These are phyloP conservation scores for Solanum virginianum DNA, from an alignment of 257 asterid species.

Conservation along the genomic window DNA sequence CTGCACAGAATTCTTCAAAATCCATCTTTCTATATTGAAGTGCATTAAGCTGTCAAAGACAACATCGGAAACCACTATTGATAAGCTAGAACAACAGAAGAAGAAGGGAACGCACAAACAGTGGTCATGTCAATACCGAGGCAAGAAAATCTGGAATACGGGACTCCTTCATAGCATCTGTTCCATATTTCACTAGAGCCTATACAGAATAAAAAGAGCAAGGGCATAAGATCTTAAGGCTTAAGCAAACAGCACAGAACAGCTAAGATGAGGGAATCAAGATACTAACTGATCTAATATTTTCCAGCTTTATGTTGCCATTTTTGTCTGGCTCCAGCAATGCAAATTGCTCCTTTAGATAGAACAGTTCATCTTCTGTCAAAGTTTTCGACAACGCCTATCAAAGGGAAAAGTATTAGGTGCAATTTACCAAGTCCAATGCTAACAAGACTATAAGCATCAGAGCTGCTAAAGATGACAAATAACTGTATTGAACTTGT, in stretches of 20 bases:
- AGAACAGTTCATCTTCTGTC: slow-evolving; percentile 58
- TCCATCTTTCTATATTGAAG: slow-evolving; percentile 69
- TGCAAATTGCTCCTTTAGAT: slow-evolving; percentile 59
- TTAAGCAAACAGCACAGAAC: neutral
- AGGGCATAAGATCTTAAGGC: neutral
- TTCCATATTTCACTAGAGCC: slow-evolving; percentile 37
- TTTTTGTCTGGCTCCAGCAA: slow-evolving; percentile 64
- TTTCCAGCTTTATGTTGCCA: slow-evolving; percentile 57
- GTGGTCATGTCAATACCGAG: slow-evolving; percentile 25
- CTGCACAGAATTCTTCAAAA: slow-evolving; percentile 66
- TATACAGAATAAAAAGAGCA: slow-evolving; percentile 4
- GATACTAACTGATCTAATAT: slow-evolving; percentile 46
- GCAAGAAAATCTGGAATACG: slow-evolving; percentile 35
- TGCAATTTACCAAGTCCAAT: neutral
- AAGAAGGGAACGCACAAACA: neutral
- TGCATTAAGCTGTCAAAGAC: slow-evolving; percentile 41
- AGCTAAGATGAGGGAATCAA: neutral
- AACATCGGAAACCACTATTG: neutral
- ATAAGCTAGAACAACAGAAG: neutral
- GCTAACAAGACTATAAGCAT: neutral
- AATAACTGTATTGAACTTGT: neutral
- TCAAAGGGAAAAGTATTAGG: slow-evolving; percentile 1
- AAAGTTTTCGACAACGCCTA: slow-evolving; percentile 76
- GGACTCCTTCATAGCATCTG: slow-evolving; percentile 47
- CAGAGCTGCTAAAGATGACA: neutral